Evolutionary conservation across 2,329 filamentous ascomycete genomes (phyloP).

Genomic region (Epichloe coenophiala): DNA sequence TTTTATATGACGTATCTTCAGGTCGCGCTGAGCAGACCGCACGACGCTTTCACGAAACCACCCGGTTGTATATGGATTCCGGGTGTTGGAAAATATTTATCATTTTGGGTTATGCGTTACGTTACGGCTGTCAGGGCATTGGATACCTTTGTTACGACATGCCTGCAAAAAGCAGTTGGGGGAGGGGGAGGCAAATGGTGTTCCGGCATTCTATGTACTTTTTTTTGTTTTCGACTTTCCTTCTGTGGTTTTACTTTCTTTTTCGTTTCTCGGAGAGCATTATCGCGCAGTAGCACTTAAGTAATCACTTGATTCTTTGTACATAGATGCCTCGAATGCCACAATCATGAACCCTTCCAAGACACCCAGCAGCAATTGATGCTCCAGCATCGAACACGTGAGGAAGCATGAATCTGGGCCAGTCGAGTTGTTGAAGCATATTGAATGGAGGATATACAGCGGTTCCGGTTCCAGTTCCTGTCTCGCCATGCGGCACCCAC

Average conservation of each 20-base stretch:
- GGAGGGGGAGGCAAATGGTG: neutral
- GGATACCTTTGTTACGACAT: neutral
- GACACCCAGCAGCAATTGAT: neutral
- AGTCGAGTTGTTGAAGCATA: too few relatives aligned
- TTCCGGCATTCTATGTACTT: neutral
- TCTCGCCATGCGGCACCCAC: too few relatives aligned
- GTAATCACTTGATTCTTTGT: neutral
- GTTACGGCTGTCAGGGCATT: neutral
- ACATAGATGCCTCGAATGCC: neutral
- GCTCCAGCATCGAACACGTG: neutral
- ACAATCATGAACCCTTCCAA: neutral
- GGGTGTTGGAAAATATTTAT: neutral
- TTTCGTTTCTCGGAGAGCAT: neutral
- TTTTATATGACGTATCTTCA: neutral
- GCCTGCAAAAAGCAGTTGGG: neutral
- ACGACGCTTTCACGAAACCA: conserved; percentile 1
- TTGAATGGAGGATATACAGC: too few relatives aligned
- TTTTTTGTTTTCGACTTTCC: neutral
- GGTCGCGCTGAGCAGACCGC: neutral
- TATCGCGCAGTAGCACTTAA: neutral
- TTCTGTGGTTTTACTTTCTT: neutral
- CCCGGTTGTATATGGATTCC: neutral
- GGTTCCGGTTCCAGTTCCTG: too few relatives aligned
- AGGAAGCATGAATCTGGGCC: too few relatives aligned
- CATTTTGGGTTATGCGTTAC: neutral